Evolutionary conservation across 1,284 basidiomycete species (phyloP), one percentile per base, ranked within the genome.

Genomic region (Cutaneotrichosporon sp.): DNA sequence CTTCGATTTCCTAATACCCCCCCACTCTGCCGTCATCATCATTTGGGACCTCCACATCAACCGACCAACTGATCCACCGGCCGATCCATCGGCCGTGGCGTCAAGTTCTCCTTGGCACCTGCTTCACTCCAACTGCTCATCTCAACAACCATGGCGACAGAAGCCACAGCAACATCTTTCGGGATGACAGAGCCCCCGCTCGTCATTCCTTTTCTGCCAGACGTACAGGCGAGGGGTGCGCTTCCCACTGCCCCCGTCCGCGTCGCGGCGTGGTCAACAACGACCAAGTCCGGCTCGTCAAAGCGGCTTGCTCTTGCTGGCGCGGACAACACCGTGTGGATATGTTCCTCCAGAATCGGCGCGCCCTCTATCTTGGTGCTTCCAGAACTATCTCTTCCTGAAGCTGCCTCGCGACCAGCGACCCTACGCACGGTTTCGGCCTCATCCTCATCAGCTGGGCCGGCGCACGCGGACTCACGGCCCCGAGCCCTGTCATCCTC

Each of bases 301-400:
- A 54, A 55, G 20, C 57, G 62, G 12, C 57, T 63, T 31, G 71
- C 70, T 7, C 41, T 72, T 10, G 65, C 65, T 2, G 57, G 51
- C 20, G 33, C 51, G 4, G 64, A 70, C 54, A 71, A 71, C 48
- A 64, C 63, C 0, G 50, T 74, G n/a, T 74, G 68, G 68, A 57
- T 73, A 45, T 32, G 55, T 9, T 46, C 53, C 10, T 59, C 57
- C 5, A 27, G 16, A 1, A 8, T 38, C 6, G 32, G 37, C 3
- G 33, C 52, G 12, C 26, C 51, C 1, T 20, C 32, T 12, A 22
- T 31, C 10, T 37, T 26, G 25, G 38, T 31, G 2, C 46, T 34
- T 9, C 51, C 55, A 19, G 47, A 46, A 1, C 20, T 54, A 25
- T 26, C 44, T 12, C 46, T 57, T 4, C 46, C 52, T 0, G 50